Percentiles rank a stretch among this genome's conserved stretches.
These are phyloP conservation scores for Cydonia oblonga DNA, from an alignment of 331 rosid genomes.

Conservation along the genomic window DNA sequence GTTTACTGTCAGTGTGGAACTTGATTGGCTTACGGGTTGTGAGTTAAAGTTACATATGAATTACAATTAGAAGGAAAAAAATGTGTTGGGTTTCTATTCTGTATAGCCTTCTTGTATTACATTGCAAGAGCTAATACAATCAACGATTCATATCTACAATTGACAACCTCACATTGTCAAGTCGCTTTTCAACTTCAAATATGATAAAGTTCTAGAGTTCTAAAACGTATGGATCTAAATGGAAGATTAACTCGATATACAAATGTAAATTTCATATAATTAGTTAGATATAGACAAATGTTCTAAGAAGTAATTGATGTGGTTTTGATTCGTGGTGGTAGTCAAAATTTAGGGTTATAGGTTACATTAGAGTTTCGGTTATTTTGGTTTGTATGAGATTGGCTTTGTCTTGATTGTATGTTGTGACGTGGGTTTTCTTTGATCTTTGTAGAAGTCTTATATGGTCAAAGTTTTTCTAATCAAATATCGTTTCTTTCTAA, in stretches of 20 bases:
- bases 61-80: neutral
- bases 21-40: neutral
- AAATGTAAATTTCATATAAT: too few species aligned
- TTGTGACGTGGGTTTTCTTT: neutral
- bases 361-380: neutral
- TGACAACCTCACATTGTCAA: too few species aligned
- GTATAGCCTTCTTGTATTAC: neutral
- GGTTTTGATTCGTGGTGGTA: neutral
- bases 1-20: neutral
- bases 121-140: too few species aligned
- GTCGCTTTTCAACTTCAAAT: neutral
- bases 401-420: neutral
- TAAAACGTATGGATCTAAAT: neutral
- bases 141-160: neutral
- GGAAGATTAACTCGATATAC: neutral
- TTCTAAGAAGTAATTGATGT: neutral
- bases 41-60: neutral
- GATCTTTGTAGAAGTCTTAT: neutral
- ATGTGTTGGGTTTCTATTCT: neutral
- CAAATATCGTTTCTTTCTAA: neutral
- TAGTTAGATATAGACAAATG: neutral
- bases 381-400: neutral
- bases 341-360: neutral
- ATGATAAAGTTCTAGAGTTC: neutral
- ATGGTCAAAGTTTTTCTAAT: neutral